Percentiles rank a stretch among this genome's conserved stretches.
These are phyloP conservation scores for Phaffia tasmanica DNA, from an alignment of 768 basidiomycete genomes.

Conservation along the genomic window DNA sequence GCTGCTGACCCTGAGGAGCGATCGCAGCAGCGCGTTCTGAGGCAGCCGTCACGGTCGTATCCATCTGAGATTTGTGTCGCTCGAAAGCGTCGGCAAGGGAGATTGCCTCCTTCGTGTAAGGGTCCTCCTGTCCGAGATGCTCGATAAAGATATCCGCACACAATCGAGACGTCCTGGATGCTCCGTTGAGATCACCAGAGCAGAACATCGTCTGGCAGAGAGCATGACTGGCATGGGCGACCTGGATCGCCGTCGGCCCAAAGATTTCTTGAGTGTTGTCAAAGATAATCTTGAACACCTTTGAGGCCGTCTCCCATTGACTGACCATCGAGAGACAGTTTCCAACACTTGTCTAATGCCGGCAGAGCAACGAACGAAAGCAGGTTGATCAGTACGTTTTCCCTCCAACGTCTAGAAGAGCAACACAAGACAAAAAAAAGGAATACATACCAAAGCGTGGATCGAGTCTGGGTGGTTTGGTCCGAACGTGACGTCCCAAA, in stretches of 20 bases:
- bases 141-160: constrained; percentile 36
- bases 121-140: constrained; percentile 36
- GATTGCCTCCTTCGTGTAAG: constrained; percentile 37
- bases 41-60: constrained; percentile 22
- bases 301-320: constrained; percentile 34
- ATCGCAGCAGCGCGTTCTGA: constrained; percentile 29
- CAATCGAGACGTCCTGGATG: constrained; percentile 32
- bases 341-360: constrained; percentile 32
- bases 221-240: constrained; percentile 37
- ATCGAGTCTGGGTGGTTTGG: constrained; percentile 39
- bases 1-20: constrained; percentile 31
- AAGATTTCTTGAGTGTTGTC: constrained; percentile 33
- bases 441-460: constrained; percentile 37
- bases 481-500: constrained; percentile 40
- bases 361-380: background rate
- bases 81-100: constrained; percentile 38
- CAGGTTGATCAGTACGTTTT: background rate
- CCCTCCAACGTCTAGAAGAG: background rate
- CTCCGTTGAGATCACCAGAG: constrained; percentile 35
- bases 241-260: constrained; percentile 37
- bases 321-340: constrained; percentile 35
- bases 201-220: constrained; percentile 41
- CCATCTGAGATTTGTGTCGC: constrained; percentile 30
- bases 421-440: background rate
- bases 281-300: constrained; percentile 34